phyloP scores from a whole-genome alignment of 2,329 filamentous ascomycete genomes.

The Trichoderma harzianum region DNA sequence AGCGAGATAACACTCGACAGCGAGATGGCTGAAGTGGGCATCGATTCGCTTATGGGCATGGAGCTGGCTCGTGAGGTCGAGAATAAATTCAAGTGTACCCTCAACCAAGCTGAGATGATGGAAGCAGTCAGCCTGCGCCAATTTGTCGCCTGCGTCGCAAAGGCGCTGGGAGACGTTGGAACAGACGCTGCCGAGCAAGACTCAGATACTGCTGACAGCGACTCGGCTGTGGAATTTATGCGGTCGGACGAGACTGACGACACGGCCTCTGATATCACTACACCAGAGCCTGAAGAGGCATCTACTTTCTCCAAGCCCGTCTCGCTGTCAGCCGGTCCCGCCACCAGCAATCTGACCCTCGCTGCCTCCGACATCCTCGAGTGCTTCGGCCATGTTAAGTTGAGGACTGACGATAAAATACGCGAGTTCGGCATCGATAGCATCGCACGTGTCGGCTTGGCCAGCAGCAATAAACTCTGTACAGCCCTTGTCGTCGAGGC shows the following conservation, averaged over 20 bases:
- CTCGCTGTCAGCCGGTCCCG: not conserved
- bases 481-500: not conserved
- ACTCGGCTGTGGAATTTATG: not conserved
- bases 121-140: not conserved
- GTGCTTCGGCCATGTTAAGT: not conserved
- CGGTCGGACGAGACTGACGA: not conserved
- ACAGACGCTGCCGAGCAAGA: not conserved
- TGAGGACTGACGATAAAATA: not conserved
- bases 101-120: not conserved
- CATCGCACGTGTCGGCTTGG: not conserved
- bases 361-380: not conserved
- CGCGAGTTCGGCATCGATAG: not conserved
- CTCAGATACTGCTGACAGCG: not conserved
- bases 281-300: not conserved
- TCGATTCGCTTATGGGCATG: not conserved
- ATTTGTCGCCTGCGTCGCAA: not conserved
- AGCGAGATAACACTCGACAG: not conserved
- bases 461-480: not conserved
- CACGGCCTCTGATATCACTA: not conserved
- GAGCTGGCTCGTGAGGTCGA: not conserved
- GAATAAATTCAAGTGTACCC: not conserved
- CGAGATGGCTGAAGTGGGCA: not conserved
- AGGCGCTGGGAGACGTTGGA: not conserved
- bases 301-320: not conserved
- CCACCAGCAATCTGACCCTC: not conserved